Evolutionary conservation across 306 rosid species (phyloP).

Genomic region (Heteromeles arbutifolia): DNA sequence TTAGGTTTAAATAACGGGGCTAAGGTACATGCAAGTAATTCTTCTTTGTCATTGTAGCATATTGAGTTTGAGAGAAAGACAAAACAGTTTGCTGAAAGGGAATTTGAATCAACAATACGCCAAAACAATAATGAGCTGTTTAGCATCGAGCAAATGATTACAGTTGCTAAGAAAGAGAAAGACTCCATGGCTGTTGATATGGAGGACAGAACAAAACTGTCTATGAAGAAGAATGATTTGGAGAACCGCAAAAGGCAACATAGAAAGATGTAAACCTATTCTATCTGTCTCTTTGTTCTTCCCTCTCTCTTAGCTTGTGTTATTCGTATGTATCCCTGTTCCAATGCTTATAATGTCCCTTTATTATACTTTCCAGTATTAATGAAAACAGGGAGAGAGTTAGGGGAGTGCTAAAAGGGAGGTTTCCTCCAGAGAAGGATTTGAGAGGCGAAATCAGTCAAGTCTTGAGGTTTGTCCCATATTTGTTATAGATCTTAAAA

Average conservation of each 20-base stretch:
- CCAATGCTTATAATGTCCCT: constrained; percentile 13
- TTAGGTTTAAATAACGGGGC: constrained; percentile 3
- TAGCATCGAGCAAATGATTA: constrained; percentile 58
- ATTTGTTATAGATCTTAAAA: background rate
- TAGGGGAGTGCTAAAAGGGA: constrained; percentile 77
- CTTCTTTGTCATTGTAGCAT: constrained; percentile 36
- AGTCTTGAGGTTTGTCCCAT: constrained; percentile 59
- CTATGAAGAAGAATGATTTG: constrained; percentile 47
- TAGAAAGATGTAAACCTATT: constrained; percentile 54
- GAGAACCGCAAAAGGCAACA: constrained; percentile 63
- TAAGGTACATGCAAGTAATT: constrained; percentile 7
- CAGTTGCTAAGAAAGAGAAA: constrained; percentile 54
- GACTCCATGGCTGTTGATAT: constrained; percentile 58
- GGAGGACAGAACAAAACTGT: constrained; percentile 62
- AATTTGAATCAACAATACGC: constrained; percentile 65
- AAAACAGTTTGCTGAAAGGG: constrained; percentile 60
- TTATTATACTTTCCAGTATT: constrained; percentile 43
- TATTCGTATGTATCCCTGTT: background rate
- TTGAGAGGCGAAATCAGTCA: constrained; percentile 68
- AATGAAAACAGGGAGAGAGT: constrained; percentile 75
- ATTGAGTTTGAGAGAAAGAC: constrained; percentile 64
- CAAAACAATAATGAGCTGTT: constrained; percentile 50
- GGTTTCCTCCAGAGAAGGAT: constrained; percentile 85
- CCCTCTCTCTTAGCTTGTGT: background rate
- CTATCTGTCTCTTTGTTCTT: background rate